These are phyloP conservation scores for Phytophthora pisi DNA, from an alignment of 352 stramenopile species.

Conservation along the genomic window DNA sequence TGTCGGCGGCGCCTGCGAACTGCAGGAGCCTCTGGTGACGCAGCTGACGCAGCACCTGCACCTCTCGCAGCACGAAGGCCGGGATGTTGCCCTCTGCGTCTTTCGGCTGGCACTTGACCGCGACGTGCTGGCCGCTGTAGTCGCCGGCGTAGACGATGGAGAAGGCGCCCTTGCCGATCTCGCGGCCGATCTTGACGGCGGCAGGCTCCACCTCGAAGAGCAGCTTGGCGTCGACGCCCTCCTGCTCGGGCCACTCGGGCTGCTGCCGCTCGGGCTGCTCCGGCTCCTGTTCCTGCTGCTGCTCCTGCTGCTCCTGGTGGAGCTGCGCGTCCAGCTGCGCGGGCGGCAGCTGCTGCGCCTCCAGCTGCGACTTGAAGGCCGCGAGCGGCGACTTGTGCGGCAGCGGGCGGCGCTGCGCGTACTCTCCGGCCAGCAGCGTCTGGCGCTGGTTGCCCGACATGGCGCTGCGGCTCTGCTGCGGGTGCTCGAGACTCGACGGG, in stretches of 20 bases:
- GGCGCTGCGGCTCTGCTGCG: constrained; percentile 4
- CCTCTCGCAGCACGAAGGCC: constrained; percentile 77
- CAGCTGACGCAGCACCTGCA: constrained; percentile 72
- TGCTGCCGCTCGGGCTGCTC: constrained; percentile 29
- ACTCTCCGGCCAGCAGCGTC: constrained; percentile 44
- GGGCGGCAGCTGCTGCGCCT: constrained; percentile 20
- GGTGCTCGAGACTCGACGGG: constrained; percentile 11
- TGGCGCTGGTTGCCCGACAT: constrained; percentile 40
- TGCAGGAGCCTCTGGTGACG: constrained; percentile 75
- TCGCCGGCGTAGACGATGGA: constrained; percentile 79
- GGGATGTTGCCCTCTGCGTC: constrained; percentile 73
- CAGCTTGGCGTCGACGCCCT: constrained; percentile 21
- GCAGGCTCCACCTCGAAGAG: constrained; percentile 65
- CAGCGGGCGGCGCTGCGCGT: constrained; percentile 34
- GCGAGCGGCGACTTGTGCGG: constrained; percentile 27
- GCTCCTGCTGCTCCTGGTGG: constrained; percentile 23
- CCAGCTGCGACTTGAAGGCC: constrained; percentile 34
- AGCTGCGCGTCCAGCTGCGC: constrained; percentile 12
- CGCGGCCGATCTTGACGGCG: constrained; percentile 74
- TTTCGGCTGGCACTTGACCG: constrained; percentile 88
- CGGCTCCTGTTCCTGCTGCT: constrained; percentile 5
- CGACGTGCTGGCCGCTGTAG: constrained; percentile 74
- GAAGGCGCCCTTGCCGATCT: constrained; percentile 88
- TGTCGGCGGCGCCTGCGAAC: constrained; percentile 77
- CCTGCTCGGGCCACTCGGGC: constrained; percentile 30